A percentile compares a stretch with the other conserved stretches of the same genome.
Evolutionary conservation across 371 early-diverging fungal species (phyloP).

Genomic region (Mucor indicus): DNA sequence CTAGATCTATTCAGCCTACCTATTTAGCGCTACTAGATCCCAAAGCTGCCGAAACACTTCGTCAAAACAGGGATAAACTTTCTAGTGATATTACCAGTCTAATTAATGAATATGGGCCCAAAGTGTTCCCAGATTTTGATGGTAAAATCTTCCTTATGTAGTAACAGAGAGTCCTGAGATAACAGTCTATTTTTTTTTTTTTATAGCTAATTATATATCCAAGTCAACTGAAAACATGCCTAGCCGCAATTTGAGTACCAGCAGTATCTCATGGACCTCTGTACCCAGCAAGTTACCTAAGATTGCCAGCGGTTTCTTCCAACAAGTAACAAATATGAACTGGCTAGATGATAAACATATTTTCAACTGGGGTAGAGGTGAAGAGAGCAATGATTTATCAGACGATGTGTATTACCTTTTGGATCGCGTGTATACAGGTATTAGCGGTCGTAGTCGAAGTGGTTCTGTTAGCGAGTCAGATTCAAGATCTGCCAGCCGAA

Average conservation of each 20-base stretch:
- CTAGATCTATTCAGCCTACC: constrained; percentile 75
- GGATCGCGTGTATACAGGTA: constrained; percentile 30
- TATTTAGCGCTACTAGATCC: constrained; percentile 64
- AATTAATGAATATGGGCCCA: constrained; percentile 83
- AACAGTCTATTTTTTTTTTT: not conserved
- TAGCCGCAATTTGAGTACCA: constrained; percentile 18
- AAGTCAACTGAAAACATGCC: constrained; percentile 6
- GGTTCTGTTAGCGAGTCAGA: constrained; percentile 28
- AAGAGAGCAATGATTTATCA: constrained; percentile 42
- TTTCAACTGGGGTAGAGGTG: constrained; percentile 54
- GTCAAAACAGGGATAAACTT: constrained; percentile 64
- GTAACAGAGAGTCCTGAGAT: not conserved
- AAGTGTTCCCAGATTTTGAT: constrained; percentile 77
- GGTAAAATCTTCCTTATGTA: constrained; percentile 12
- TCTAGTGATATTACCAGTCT: constrained; percentile 69
- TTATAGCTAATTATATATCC: constrained; percentile 29
- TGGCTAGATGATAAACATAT: constrained; percentile 53
- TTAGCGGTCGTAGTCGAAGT: constrained; percentile 27
- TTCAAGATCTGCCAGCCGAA: constrained; percentile 15
- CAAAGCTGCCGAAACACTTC: constrained; percentile 50
- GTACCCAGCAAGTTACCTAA: constrained; percentile 25
- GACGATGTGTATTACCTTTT: constrained; percentile 57
- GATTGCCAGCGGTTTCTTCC: constrained; percentile 38
- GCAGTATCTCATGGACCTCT: constrained; percentile 24
- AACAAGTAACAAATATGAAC: constrained; percentile 34